These are phyloP conservation scores for Calonectria pteridis DNA, from an alignment of 2,329 filamentous ascomycete species.

Conservation along the genomic window DNA sequence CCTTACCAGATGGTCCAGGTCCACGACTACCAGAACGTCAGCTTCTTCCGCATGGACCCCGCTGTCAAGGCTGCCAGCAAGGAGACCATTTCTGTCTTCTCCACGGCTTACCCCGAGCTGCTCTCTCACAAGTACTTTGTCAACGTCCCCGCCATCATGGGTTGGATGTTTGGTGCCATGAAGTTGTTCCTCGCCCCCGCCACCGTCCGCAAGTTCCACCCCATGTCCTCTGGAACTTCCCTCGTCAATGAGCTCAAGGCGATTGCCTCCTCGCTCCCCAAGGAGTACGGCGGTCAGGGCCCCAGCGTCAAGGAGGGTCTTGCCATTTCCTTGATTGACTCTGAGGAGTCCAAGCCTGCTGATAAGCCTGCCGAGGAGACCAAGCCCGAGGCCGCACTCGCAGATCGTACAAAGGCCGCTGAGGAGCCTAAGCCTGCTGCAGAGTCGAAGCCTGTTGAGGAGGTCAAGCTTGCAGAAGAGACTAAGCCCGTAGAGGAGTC, in stretches of 20 bases:
- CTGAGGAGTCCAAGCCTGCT: slow-evolving; percentile 29
- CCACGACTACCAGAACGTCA: slow-evolving; percentile 91
- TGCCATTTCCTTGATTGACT: slow-evolving; percentile 45
- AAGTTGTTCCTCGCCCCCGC: slow-evolving; percentile 81
- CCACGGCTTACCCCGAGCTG: slow-evolving; percentile 88
- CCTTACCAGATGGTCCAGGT: slow-evolving; percentile 93
- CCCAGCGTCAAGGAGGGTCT: slow-evolving; percentile 54
- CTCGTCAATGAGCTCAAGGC: slow-evolving; percentile 71
- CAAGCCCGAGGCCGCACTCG: slow-evolving; percentile 14
- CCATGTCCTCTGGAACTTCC: slow-evolving; percentile 78
- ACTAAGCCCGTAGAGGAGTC: not conserved
- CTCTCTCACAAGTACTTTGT: slow-evolving; percentile 92
- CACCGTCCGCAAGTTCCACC: slow-evolving; percentile 84
- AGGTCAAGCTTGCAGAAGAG: slow-evolving; percentile 4
- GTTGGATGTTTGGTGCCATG: slow-evolving; percentile 83
- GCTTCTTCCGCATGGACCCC: slow-evolving; percentile 86
- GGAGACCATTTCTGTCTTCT: slow-evolving; percentile 85
- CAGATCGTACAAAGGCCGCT: slow-evolving; percentile 20
- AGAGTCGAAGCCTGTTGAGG: slow-evolving; percentile 2
- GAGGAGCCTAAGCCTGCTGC: slow-evolving; percentile 26
- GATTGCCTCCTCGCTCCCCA: slow-evolving; percentile 76
- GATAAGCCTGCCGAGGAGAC: slow-evolving; percentile 31
- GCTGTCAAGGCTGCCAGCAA: slow-evolving; percentile 80
- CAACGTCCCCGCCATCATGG: slow-evolving; percentile 92
- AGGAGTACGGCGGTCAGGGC: slow-evolving; percentile 83